Percentiles rank a stretch among this genome's conserved stretches.
phyloP scores from a whole-genome alignment of 352 stramenopile species.

The Globisporangium carolinianum region DNA sequence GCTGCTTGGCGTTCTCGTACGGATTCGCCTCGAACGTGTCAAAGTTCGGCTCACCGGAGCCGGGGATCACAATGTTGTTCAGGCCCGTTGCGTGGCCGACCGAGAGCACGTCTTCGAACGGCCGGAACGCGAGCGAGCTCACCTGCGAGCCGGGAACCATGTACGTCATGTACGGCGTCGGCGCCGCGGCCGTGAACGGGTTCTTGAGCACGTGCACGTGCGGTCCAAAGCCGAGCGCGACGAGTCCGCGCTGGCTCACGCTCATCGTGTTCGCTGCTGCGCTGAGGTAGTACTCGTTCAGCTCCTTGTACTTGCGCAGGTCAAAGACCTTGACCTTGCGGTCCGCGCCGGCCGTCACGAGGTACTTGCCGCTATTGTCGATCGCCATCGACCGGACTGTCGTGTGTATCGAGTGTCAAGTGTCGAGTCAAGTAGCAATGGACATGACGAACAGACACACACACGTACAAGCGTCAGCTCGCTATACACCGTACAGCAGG shows the following conservation, averaged over 20 bases:
- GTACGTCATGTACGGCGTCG: slow-evolving; percentile 90
- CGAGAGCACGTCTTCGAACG: slow-evolving; percentile 97
- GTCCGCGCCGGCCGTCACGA: slow-evolving; percentile 94
- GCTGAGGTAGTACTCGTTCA: slow-evolving; percentile 92
- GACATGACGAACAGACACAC: too few relatives aligned
- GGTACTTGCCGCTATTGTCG: slow-evolving; percentile 91
- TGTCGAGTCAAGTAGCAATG: too few relatives aligned
- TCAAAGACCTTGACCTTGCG: slow-evolving; percentile 97
- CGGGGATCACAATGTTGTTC: slow-evolving; percentile 91
- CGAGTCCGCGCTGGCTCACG: slow-evolving; percentile 93
- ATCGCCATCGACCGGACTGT: slow-evolving; percentile 89
- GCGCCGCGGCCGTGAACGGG: slow-evolving; percentile 67
- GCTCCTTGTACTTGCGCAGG: slow-evolving; percentile 93
- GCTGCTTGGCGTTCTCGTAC: slow-evolving; percentile 95
- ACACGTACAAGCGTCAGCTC: too few relatives aligned
- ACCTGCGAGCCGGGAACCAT: slow-evolving; percentile 78
- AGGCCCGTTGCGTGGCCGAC: slow-evolving; percentile 90
- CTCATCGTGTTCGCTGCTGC: slow-evolving; percentile 87
- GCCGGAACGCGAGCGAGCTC: slow-evolving; percentile 92
- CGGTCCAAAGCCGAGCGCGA: slow-evolving; percentile 91
- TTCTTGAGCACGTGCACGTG: slow-evolving; percentile 92
- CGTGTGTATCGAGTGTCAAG: background rate
- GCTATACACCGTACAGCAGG: too few relatives aligned
- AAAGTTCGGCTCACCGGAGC: slow-evolving; percentile 96
- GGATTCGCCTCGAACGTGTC: slow-evolving; percentile 98